Evolutionary conservation across 1,139 yeast species (phyloP), one percentile per base, ranked within the genome.

Genomic region (Meyerozyma sp.): DNA sequence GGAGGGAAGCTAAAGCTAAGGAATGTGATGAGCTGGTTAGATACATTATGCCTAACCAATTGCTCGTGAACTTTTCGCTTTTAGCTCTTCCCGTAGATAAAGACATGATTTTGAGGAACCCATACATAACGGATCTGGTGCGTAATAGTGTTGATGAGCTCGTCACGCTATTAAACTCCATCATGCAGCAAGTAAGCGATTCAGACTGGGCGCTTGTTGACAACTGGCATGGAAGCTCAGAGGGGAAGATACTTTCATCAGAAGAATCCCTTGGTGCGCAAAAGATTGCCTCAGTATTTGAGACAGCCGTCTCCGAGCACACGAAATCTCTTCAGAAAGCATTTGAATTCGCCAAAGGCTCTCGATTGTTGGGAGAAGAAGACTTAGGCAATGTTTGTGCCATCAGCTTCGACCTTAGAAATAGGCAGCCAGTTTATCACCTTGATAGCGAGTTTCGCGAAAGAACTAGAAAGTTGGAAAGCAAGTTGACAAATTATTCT

Each of bases 1-100:
- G 98, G 98, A 77, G 98, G 59, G 98, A 94, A 58, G 46, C 53
- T 2, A 57, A 75, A 32, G 98, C 98, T 1, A 75, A 95, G 47
- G 56, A 68, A 38, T 74, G 77, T 40, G 99, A 94, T 58, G 99
- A 94, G 61, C 86, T 95, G 2, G 81, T 84, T 1, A 70, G 95
- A 49, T 93, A 69, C 55, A 69, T 93, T 8, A 84, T 91, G 93
- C 81, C 96, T 4, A 90, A 89, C 57, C 95, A 85, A 55, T 62
- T 84, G 8, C 60, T 93, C 41, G 83, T 84, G 0, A 74, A 84
- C 1, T 63, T 93, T 42, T 81, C 84, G 4, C 68, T 75, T 10
- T 56, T 70, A 41, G 55, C 70, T 10, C 66, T 71, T 38, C 94
- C 96, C 1, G 73, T 77, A 0, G 82, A 75, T 46, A 65, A 77